Base-by-base conservation (phyloP, 2,329 filamentous ascomycete species). In the Cladosporium sphaerospermum region DNA sequence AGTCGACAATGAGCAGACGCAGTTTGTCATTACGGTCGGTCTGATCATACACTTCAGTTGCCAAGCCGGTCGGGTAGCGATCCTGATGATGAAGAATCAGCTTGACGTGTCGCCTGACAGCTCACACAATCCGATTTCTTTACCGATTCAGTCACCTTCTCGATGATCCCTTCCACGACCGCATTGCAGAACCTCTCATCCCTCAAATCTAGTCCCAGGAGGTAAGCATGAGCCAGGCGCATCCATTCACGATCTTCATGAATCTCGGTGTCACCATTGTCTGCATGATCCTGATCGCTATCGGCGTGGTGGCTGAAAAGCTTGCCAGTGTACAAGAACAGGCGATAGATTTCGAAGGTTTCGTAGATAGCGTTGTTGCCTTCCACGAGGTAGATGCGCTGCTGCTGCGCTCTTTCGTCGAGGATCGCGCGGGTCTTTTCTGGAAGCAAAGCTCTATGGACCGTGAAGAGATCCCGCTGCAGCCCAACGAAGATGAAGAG, bases 171-270 rank as follows among this genome's bases (percentile, higher is more conserved):
- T 11, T 61, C 54, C 18, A 66, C 44, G 2, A 62, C 53, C 2
- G 53, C 54, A 40, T 67, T 66, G 18, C 54, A 58, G 54, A 65
- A 66, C 3, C 42, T 45, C 19, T 60, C 56, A 37, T 67, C 64
- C 6, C 52, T 42, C 2, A 66, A 14, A 28, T 57, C 51, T 3
- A 57, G 54, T 4, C 60, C 65, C 1, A 69, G 52, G 10, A 62
- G 28, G 53, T 65, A 66, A n/a, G 57, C 44, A 3, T 56, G 45
- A 2, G 54, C 54, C 1, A 66, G 54, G 2, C 48, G 46, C 5
- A 44, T 40, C 62, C 57, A 62, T 39, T 64, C 62, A 6, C 40
- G 34, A 19, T 62, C 60, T 2, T 40, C 47, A 6, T 56, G 56
- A 3, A 13, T n/a, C 5, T 42, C 45, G 14, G 42, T 36, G 4